A percentile compares a stretch with the other conserved stretches of the same genome.
These are phyloP conservation scores for Vitis labrusca DNA, from an alignment of 164 flowering plant species.

Conservation along the genomic window DNA sequence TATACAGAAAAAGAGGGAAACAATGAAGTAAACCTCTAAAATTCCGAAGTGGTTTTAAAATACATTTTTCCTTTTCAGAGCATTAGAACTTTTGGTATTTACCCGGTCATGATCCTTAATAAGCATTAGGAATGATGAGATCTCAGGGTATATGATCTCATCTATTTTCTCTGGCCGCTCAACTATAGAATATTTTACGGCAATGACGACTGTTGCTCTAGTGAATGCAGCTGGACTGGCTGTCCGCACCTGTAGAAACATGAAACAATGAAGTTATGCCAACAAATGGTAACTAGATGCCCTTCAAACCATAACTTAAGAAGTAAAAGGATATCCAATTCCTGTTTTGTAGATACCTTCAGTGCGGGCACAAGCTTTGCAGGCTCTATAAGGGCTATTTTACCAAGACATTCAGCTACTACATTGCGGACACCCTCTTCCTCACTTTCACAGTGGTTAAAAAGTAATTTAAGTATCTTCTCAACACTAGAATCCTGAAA, in stretches of 20 bases:
- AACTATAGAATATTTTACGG: conserved; percentile 92
- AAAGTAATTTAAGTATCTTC: conserved; percentile 82
- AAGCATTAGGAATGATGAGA: conserved; percentile 91
- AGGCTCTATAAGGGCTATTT: conserved; percentile 97
- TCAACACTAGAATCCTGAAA: conserved; percentile 92
- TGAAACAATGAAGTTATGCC: background rate
- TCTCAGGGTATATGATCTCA: conserved; percentile 81
- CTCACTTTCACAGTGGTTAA: conserved; percentile 98
- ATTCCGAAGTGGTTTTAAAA: too few species aligned
- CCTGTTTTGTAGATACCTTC: conserved; percentile 52
- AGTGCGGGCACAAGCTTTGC: conserved; percentile 91
- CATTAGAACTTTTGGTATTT: conserved; percentile 11
- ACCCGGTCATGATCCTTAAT: conserved; percentile 95
- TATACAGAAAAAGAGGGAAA: background rate
- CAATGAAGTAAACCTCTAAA: background rate
- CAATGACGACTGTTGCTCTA: conserved; percentile 93
- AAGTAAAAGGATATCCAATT: too few species aligned
- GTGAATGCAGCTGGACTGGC: conserved; percentile 88
- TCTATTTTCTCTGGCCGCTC: conserved; percentile 97
- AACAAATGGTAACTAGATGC: background rate
- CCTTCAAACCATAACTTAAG: background rate
- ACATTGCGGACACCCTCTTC: conserved; percentile 99
- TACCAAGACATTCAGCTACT: conserved; percentile 98
- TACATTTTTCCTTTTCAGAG: background rate
- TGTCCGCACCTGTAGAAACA: conserved; percentile 59